Base-by-base conservation (phyloP, 192 early-diverging fungal species). In the Coemansia aciculifera region DNA sequence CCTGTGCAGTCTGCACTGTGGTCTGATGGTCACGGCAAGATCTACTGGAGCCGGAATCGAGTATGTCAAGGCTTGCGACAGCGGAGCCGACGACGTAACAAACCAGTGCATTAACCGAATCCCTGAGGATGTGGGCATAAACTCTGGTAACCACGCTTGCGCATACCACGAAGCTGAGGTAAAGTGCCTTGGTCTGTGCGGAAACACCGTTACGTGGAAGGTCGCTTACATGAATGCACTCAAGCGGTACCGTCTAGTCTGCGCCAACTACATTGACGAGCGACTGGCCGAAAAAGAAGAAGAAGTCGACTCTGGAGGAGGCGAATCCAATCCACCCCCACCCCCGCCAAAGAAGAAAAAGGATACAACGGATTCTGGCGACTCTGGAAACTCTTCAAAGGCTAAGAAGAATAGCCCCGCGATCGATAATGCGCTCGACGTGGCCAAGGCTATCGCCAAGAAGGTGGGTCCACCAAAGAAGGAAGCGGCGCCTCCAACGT, bases 21-120 rank as follows among this genome's bases (percentile, higher is more conserved):
- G 49, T 19, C 7, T 29, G 3, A 8, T 39, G n/a, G 64, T 11
- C 13, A 24, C 38, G 21, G 24, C 49, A 29, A 27, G 37, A 17
- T 66, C 73, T 15, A 32, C 74, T 0, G 63, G 64, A 42, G 43
- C 39, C 24, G 74, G 74, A 17, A 67, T 76, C 51, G 79, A 82
- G 64, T 82, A 71, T 34, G 79, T 82, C 57, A 62, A 67, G 23
- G 79, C 79, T 0, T 82, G 79, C 59, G 79, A 82, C 63, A 82
- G 79, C 63, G 66, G 79, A 2, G 10, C 74, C 5, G 79, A 82
- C 52, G 79, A 82, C 52, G 79, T 82, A 21, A 82, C 79, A 24
- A 82, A 82, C 66, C 67, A 73, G 59, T 82, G 79, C 74, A 81
- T 81, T 68, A 81, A 76, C 52, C 74, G 79, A 31, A 81, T 81